Conservation (phyloP, 1,284 basidiomycete species). For the Pascua sp. region DNA sequence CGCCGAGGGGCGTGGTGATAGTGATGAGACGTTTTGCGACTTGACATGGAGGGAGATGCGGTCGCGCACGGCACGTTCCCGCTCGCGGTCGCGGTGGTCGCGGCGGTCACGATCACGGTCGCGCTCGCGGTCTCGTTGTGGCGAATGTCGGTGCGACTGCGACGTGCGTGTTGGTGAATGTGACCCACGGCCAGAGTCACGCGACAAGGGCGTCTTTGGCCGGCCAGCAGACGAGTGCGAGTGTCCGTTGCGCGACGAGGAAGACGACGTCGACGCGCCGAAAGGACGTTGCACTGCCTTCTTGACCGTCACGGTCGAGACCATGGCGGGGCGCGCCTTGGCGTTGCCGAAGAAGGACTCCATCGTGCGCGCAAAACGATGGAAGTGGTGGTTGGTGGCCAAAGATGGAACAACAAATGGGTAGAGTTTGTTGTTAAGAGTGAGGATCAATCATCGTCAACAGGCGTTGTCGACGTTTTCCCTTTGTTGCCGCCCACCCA, state of each 20-base stretch:
- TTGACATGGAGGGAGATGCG: background rate
- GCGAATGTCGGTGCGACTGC: background rate
- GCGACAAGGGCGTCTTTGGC: constrained; percentile 14
- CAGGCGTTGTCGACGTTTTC: too few species aligned
- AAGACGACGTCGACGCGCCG: background rate
- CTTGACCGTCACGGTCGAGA: constrained; percentile 25
- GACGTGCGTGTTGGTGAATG: background rate
- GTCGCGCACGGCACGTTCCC: background rate
- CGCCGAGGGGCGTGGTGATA: background rate
- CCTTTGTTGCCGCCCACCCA: too few species aligned
- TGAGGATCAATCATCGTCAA: too few species aligned
- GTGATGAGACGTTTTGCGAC: background rate
- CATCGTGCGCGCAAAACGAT: constrained; percentile 10
- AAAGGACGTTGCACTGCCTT: constrained; percentile 13
- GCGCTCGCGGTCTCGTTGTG: background rate
- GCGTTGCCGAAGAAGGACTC: constrained; percentile 32
- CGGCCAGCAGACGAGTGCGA: constrained; percentile 9
- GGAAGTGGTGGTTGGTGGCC: too few species aligned
- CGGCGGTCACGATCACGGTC: too few species aligned
- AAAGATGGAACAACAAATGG: too few species aligned
- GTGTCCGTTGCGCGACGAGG: background rate
- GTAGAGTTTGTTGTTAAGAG: too few species aligned
- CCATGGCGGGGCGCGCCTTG: constrained; percentile 14
- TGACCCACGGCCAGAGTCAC: constrained; percentile 8
- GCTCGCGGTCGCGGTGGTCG: background rate